Conservation (phyloP, 75 land plant genomes). For the Sequoia sempervirens region DNA sequence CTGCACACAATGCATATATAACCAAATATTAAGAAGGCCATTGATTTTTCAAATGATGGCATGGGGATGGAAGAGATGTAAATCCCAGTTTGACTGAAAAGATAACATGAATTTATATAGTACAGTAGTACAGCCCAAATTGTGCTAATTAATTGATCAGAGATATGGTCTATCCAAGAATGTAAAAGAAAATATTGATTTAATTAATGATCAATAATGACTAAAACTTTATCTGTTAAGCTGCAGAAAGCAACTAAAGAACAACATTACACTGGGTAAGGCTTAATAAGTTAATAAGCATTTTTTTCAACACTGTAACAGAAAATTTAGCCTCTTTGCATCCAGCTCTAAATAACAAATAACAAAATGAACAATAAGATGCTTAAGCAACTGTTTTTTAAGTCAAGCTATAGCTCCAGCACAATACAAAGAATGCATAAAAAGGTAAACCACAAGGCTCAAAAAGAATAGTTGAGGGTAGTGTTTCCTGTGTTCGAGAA, state of each 20-base stretch:
- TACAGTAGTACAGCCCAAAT: not conserved
- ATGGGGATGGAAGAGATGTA: not conserved
- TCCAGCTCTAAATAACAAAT: not conserved
- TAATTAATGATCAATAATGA: not conserved
- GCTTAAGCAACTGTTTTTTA: not conserved
- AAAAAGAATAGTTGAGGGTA: not conserved
- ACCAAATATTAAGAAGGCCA: not conserved
- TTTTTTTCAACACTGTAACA: not conserved
- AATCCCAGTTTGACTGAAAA: not conserved
- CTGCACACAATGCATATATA: constrained; percentile 21
- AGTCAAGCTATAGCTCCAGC: not conserved
- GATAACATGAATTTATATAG: not conserved
- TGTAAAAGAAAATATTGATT: not conserved
- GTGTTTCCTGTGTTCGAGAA: not conserved
- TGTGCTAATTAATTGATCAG: not conserved
- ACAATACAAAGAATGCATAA: not conserved
- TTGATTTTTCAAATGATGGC: not conserved
- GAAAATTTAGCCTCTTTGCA: not conserved
- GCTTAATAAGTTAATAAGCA: not conserved
- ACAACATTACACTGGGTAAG: not conserved
- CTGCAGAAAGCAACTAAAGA: not conserved
- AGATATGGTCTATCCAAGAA: not conserved
- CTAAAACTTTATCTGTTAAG: not conserved
- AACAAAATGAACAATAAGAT: not conserved
- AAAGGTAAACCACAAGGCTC: not conserved